Base-by-base conservation (phyloP, 495 filamentous ascomycete species). In the Venustampulla echinocandica region DNA sequence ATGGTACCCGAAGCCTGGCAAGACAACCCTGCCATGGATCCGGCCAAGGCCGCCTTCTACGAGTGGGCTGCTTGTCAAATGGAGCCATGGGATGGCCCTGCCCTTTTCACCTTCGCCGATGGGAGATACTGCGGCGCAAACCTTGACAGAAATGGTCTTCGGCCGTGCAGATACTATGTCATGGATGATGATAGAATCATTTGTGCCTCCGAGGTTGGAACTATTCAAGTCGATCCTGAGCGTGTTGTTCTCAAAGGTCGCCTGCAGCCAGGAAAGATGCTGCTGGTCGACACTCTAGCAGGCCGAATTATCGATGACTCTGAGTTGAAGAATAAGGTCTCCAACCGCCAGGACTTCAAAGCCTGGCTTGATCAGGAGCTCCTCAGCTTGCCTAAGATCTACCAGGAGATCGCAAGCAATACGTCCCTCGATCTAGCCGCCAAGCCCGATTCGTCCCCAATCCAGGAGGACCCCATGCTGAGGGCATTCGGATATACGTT, bases 1-100 rank as follows among this genome's bases (percentile, higher is more conserved):
- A 94, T 99, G 89, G 87, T 99, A 43, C 92, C 92, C 3, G 92
- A 99, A 63, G 90, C 92, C 33, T 99, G 92, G 92, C 89, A 99
- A 70, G 93, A 89, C 52, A 96, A 97, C 64, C 64, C 78, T 15
- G 70, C 78, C 40, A 93, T 97, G 83, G 88, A 96, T 56, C 89
- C 92, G 18, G 83, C 84, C 63, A 99, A 97, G 69, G 86, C 90
- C 22, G 90, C 92, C 30, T 99, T 96, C 69, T 99, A 99, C 67
- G 92, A 99, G 64, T 99, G 92, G 92, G 92, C 92, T 50, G 90
- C 89, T 35, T 99, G 92, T 67, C 84, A 95, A 73, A 99, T 99
- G 92, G 92, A 99, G 69, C 90, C 92, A 21, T 99, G 92, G 92
- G 92, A 99, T 66, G 92, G 92, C 7, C 92, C 92, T 13, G 92